Evolutionary conservation across 129 eudicot genomes (phyloP).

Genomic region (Smallanthus sonchifolius): DNA sequence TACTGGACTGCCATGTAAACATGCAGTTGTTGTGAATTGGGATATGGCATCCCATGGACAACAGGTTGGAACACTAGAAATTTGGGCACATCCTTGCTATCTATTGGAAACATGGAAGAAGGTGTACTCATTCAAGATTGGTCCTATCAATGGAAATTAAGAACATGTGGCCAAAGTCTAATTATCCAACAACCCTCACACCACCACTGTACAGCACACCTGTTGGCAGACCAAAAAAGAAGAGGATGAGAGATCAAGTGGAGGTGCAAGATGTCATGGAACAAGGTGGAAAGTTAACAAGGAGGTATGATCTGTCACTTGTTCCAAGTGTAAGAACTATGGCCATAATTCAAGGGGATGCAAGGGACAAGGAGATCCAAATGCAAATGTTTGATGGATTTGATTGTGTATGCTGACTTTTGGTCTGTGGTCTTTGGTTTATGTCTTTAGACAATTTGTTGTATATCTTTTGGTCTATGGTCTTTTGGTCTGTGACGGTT

Average conservation of each 20-base stretch:
- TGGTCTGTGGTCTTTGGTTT: too few relatives aligned
- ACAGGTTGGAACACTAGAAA: neutral
- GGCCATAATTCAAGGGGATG: too few relatives aligned
- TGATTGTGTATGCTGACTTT: too few relatives aligned
- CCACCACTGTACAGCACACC: neutral
- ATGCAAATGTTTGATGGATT: too few relatives aligned
- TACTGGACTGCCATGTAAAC: neutral
- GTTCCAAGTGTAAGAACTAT: too few relatives aligned
- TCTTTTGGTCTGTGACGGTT: too few relatives aligned
- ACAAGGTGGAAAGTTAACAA: too few relatives aligned
- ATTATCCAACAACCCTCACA: neutral
- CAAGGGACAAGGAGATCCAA: too few relatives aligned
- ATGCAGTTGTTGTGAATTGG: neutral
- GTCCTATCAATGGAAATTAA: neutral
- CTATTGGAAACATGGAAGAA: neutral
- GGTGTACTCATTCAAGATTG: neutral
- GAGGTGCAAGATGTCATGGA: too few relatives aligned
- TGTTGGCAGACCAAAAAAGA: neutral
- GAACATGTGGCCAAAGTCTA: neutral
- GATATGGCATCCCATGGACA: neutral
- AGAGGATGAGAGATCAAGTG: neutral
- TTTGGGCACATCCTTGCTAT: neutral
- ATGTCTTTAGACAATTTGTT: too few relatives aligned
- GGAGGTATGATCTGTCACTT: too few relatives aligned
- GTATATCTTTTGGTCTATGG: too few relatives aligned